These are phyloP conservation scores for Aristolochia contorta DNA, from an alignment of 164 flowering plant species.

Conservation along the genomic window DNA sequence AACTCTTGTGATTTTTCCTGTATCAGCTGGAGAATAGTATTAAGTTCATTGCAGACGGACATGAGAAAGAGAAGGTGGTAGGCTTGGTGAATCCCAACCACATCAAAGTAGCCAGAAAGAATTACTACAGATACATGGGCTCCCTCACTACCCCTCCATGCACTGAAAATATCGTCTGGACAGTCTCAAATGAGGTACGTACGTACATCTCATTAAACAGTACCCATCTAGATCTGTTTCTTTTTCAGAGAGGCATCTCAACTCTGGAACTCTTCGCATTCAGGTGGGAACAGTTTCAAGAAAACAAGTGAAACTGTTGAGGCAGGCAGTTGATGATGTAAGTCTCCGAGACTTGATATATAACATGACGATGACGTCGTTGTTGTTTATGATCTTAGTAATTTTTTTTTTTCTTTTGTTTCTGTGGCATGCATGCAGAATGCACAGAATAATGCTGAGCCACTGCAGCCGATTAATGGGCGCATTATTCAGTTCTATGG, in stretches of 20 bases:
- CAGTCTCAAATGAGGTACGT: constrained; percentile 38
- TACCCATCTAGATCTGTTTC: neutral
- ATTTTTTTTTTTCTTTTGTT: neutral
- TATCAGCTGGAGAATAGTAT: constrained; percentile 21
- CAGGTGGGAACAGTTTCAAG: constrained; percentile 12
- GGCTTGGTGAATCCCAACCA: constrained; percentile 26
- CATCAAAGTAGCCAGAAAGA: constrained; percentile 18
- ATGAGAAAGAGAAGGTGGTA: constrained; percentile 9
- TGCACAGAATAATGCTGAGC: constrained; percentile 9
- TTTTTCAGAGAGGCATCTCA: no score
- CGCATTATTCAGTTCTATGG: constrained; percentile 6
- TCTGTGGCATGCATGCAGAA: constrained; percentile 7
- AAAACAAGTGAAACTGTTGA: constrained; percentile 7
- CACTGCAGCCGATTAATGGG: constrained; percentile 4
- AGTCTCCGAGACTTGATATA: neutral
- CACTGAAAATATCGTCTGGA: constrained; percentile 43
- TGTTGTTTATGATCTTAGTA: neutral
- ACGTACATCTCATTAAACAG: no score
- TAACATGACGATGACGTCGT: neutral
- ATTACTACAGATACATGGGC: constrained; percentile 42
- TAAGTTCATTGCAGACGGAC: constrained; percentile 7
- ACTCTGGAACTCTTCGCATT: neutral
- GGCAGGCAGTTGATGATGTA: constrained; percentile 9
- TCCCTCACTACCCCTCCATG: constrained; percentile 43
- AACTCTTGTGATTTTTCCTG: no score